Evolutionary conservation across 2,329 filamentous ascomycete species (phyloP).

Genomic region (Westerdykella aurantiaca): DNA sequence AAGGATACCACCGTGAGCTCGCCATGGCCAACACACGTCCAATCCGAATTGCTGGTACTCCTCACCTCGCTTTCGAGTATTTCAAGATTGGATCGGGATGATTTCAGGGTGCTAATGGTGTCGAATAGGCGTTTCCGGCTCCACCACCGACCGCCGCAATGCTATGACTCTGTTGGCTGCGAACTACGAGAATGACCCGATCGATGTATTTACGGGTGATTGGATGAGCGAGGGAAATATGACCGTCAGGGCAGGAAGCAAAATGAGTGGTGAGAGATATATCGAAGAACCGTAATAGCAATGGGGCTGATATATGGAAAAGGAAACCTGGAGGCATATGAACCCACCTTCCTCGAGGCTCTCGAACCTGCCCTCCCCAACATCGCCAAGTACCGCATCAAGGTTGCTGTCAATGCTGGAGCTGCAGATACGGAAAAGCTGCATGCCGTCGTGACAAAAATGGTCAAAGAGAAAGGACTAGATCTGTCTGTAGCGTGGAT

Average conservation of each 20-base stretch:
- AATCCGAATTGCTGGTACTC: slow-evolving; percentile 19
- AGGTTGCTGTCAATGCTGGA: slow-evolving; percentile 32
- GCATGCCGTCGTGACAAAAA: slow-evolving; percentile 18
- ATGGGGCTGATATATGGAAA: slow-evolving; percentile 1
- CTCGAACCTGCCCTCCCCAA: slow-evolving; percentile 37
- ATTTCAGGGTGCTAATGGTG: background rate
- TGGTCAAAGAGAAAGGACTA: slow-evolving; percentile 19
- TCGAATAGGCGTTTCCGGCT: slow-evolving; percentile 25
- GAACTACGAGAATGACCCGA: slow-evolving; percentile 22
- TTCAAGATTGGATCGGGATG: background rate
- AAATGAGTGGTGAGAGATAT: slow-evolving; percentile 14
- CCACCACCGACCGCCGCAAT: slow-evolving; percentile 27
- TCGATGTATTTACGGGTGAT: slow-evolving; percentile 30
- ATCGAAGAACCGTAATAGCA: background rate
- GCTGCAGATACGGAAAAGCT: slow-evolving; percentile 28
- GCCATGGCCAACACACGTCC: slow-evolving; percentile 15
- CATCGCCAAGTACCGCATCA: slow-evolving; percentile 29
- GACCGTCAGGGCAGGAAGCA: slow-evolving; percentile 21
- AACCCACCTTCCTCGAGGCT: slow-evolving; percentile 49
- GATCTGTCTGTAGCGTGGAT: slow-evolving; percentile 35
- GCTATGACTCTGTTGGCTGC: slow-evolving; percentile 26
- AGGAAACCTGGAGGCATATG: slow-evolving; percentile 41
- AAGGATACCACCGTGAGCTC: slow-evolving; percentile 4
- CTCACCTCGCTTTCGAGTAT: background rate
- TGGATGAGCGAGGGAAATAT: slow-evolving; percentile 32